A percentile compares a stretch with the other conserved stretches of the same genome.
Conservation (phyloP, 192 early-diverging fungal genomes). For the Dimargaris xerosporica region DNA sequence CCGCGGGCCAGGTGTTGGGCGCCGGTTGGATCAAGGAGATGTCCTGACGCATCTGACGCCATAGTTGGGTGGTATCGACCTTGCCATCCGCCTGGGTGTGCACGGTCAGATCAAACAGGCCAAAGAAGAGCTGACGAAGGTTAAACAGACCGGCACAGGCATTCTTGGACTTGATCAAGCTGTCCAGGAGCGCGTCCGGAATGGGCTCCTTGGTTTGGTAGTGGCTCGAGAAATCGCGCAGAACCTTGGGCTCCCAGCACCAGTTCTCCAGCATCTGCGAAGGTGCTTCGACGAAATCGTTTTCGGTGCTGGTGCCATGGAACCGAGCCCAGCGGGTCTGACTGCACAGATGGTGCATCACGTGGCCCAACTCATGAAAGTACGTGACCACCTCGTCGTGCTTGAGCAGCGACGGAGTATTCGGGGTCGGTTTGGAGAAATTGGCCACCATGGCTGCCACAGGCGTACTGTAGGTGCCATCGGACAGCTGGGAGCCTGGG, state of each 20-base stretch:
- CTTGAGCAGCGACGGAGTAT: slow-evolving; percentile 55
- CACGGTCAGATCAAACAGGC: slow-evolving; percentile 56
- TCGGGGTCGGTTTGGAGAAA: slow-evolving; percentile 47
- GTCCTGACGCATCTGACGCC: slow-evolving; percentile 29
- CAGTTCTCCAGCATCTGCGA: slow-evolving; percentile 86
- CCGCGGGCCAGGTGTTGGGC: slow-evolving; percentile 19
- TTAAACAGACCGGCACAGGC: slow-evolving; percentile 56
- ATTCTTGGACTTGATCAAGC: slow-evolving; percentile 55
- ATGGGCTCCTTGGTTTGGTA: slow-evolving; percentile 49
- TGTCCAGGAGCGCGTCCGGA: slow-evolving; percentile 50
- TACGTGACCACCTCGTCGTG: slow-evolving; percentile 69
- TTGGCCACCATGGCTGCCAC: slow-evolving; percentile 60
- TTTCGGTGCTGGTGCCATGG: slow-evolving; percentile 59
- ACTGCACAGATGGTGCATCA: slow-evolving; percentile 48
- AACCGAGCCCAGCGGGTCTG: slow-evolving; percentile 57
- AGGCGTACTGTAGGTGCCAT: slow-evolving; percentile 36
- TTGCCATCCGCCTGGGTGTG: slow-evolving; percentile 42
- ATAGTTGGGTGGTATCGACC: slow-evolving; percentile 29
- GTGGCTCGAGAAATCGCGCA: slow-evolving; percentile 45
- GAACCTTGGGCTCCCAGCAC: slow-evolving; percentile 45
- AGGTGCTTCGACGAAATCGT: slow-evolving; percentile 82
- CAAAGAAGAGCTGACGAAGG: slow-evolving; percentile 65
- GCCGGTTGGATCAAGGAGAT: slow-evolving; percentile 21
- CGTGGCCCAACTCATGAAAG: slow-evolving; percentile 75
- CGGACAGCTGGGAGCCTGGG: slow-evolving; percentile 37